Evolutionary conservation across 176 grass and related monocot genomes (phyloP), one percentile per base, ranked within the genome.

Genomic region (Carex parvula): DNA sequence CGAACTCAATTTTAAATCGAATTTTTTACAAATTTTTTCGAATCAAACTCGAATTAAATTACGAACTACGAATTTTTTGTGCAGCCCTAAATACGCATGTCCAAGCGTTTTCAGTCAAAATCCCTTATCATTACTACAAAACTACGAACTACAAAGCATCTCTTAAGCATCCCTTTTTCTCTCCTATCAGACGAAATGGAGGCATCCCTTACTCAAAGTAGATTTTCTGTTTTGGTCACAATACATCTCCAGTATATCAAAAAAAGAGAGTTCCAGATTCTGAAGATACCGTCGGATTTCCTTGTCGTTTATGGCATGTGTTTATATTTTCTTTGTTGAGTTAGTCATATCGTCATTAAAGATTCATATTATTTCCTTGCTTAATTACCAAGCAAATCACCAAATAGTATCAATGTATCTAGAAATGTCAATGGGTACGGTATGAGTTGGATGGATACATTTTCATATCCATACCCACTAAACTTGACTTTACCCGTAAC

Each of bases 321-420:
- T 6, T 17, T 68, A 17, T 35, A 60, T 33, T 44, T 44, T 44
- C 17, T 5, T 16, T 35, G 39, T 24, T 73, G 70, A 73, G n/a
- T 52, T 73, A 17, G 44, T 54, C 71, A 30, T 0, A 5, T 29
- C 29, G 22, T 54, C 12, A 55, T 26, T 76, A 53, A 6, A 21
- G 10, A 54, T 26, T 26, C 21, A 52, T n/a, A 10, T 10, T 50
- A 44, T 77, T 8, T 56, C 13, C 22, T 53, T 56, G 24, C 73
- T 77, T 77, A 77, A 56, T 14, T 77, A 56, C 50, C 50, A 77
- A 77, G 73, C 73, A 56, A n/a, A 21, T 77, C 12, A 22, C 21
- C 70, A 75, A 53, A 53, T 50, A 29, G 22, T 53, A 26, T 26
- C 1, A 26, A 26, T 26, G 26, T 26, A 26, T 26, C 0, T 26